phyloP scores from a whole-genome alignment of 306 rosid species.

The Dryas drummondii region DNA sequence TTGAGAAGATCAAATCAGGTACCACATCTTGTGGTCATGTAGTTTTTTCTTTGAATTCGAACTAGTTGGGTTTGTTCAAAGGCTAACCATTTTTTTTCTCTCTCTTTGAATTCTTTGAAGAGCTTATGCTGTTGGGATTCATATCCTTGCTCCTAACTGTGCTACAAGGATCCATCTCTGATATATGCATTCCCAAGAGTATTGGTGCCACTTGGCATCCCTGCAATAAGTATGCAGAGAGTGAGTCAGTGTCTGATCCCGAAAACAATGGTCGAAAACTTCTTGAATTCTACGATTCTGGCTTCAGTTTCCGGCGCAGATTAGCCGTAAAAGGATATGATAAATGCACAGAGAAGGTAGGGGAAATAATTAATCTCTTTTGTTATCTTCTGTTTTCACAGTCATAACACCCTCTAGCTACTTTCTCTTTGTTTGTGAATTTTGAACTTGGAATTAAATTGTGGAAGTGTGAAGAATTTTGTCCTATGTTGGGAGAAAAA shows the following conservation, averaged over 20 bases:
- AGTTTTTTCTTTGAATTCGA: background rate
- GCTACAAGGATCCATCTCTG: constrained; percentile 34
- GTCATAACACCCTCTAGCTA: background rate
- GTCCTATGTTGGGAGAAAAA: background rate
- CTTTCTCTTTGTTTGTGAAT: background rate
- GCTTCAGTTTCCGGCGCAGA: constrained; percentile 29
- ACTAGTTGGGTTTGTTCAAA: background rate
- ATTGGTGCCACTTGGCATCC: constrained; percentile 64
- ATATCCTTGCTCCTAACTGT: constrained; percentile 55
- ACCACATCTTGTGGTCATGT: background rate
- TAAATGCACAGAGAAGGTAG: constrained; percentile 38
- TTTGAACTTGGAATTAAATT: too few species aligned
- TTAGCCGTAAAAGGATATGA: constrained; percentile 40
- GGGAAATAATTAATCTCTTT: background rate
- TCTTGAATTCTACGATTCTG: constrained; percentile 27
- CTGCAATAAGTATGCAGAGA: constrained; percentile 6
- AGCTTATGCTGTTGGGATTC: constrained; percentile 81
- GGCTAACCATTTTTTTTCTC: constrained; percentile 11
- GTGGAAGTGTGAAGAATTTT: background rate
- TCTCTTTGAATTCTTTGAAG: constrained; percentile 31
- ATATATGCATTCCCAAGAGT: constrained; percentile 40
- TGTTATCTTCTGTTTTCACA: background rate
- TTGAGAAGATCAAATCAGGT: constrained; percentile 76
- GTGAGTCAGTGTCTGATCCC: background rate
- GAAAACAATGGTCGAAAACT: constrained; percentile 24